These are phyloP conservation scores for Termitomyces sp. DNA, from an alignment of 768 basidiomycete genomes.

Conservation along the genomic window DNA sequence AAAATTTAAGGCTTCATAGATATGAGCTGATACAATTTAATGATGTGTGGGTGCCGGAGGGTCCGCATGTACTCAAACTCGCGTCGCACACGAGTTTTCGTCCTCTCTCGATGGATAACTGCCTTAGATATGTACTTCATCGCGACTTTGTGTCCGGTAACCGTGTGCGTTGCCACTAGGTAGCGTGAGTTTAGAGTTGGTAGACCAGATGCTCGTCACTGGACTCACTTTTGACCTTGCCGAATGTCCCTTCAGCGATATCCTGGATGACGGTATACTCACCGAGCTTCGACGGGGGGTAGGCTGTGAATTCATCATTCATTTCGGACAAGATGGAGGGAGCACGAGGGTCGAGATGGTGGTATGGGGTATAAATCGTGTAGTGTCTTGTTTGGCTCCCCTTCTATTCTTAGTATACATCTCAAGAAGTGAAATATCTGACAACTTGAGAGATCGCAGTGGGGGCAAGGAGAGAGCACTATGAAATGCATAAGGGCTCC, in stretches of 20 bases:
- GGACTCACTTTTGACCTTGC: conserved; percentile 93
- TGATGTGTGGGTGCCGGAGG: conserved; percentile 92
- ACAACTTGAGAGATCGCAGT: neutral
- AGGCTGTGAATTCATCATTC: conserved; percentile 27
- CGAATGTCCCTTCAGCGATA: conserved; percentile 96
- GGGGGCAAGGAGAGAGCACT: neutral
- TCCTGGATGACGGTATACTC: conserved; percentile 86
- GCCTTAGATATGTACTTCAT: conserved; percentile 98
- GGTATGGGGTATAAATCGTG: conserved; percentile 24
- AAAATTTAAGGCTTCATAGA: conserved; percentile 8
- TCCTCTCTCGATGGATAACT: conserved; percentile 87
- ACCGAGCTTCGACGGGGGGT: conserved; percentile 72
- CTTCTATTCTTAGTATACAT: conserved; percentile 1
- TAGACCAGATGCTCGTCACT: neutral
- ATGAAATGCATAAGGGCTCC: neutral
- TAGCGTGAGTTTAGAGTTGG: conserved; percentile 9
- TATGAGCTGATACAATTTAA: conserved; percentile 74
- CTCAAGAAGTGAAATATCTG: neutral
- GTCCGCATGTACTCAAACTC: conserved; percentile 98
- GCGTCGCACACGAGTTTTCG: conserved; percentile 85
- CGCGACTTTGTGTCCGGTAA: conserved; percentile 93
- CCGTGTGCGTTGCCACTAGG: conserved; percentile 86
- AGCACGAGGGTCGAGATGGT: conserved; percentile 20
- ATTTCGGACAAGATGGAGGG: conserved; percentile 19
- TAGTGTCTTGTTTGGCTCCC: conserved; percentile 15